phyloP scores from a whole-genome alignment of 1,284 basidiomycete species.

The Papiliotrema laurentii region DNA sequence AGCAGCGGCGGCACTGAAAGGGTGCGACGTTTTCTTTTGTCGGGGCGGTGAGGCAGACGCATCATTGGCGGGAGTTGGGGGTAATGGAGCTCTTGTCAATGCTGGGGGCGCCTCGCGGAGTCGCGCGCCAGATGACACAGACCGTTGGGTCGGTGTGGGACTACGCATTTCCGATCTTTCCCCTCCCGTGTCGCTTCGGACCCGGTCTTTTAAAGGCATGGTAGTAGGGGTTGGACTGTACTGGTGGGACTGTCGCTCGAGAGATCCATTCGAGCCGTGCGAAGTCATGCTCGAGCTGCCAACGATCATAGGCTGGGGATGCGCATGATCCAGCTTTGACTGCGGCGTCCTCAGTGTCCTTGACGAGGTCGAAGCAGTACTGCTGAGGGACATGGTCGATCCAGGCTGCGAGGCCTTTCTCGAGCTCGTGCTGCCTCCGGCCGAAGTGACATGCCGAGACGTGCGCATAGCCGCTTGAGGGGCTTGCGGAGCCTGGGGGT shows the following conservation, averaged over 20 bases:
- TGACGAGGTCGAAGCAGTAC: constrained; percentile 27
- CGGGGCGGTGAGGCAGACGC: background rate
- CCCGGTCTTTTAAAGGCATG: background rate
- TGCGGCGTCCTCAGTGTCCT: constrained; percentile 32
- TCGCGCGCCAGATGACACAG: background rate
- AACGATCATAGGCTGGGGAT: constrained; percentile 12
- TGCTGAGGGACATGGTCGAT: constrained; percentile 19
- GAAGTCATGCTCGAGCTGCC: background rate
- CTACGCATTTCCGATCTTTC: background rate
- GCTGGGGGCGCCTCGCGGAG: background rate
- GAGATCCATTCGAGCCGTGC: constrained; percentile 6
- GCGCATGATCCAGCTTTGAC: constrained; percentile 16
- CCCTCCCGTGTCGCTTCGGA: background rate
- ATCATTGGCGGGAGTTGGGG: background rate
- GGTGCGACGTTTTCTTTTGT: background rate
- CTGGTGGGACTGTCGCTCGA: background rate
- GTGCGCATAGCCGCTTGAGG: no score
- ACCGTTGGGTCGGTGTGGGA: constrained; percentile 2
- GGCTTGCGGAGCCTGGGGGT: background rate
- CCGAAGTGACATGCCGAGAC: no score
- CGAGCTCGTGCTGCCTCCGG: no score
- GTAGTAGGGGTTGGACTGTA: background rate
- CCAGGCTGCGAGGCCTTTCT: background rate
- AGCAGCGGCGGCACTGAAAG: background rate
- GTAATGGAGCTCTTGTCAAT: background rate